Evolutionary conservation across 2,329 filamentous ascomycete genomes (phyloP).

Genomic region (Aspergillus calidoustus): DNA sequence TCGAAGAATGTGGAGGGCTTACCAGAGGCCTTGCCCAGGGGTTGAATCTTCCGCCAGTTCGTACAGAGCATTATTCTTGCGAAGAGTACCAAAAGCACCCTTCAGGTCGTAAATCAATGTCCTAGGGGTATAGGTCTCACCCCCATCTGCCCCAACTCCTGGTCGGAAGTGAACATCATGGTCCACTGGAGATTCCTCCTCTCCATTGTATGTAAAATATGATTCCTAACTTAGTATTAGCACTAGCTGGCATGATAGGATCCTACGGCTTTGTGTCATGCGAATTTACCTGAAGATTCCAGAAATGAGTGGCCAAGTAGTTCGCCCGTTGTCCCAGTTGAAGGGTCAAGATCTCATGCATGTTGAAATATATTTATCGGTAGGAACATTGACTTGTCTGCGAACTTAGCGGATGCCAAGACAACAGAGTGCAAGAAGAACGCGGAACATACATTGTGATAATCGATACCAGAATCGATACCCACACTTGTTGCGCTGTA

Average conservation of each 20-base stretch:
- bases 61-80: conserved; percentile 87
- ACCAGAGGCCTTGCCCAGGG: conserved; percentile 52
- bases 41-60: conserved; percentile 55
- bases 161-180: conserved; percentile 89
- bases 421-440: not conserved
- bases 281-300: conserved; percentile 81
- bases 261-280: not conserved
- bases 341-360: conserved; percentile 94
- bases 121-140: conserved; percentile 89
- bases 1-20: conserved; percentile 21
- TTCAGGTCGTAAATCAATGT: conserved; percentile 95
- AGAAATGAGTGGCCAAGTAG: conserved; percentile 93
- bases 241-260: not conserved
- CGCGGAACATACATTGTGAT: conserved; percentile 11
- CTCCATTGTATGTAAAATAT: conserved; percentile 85
- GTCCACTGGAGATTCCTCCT: conserved; percentile 70
- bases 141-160: conserved; percentile 79
- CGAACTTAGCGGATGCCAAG: conserved; percentile 2
- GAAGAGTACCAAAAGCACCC: conserved; percentile 85
- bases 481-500: not conserved
- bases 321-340: conserved; percentile 94
- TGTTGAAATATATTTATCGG: conserved; percentile 43
- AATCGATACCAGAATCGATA: not conserved
- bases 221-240: conserved; percentile 69
- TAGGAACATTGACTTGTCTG: not conserved